A percentile compares a stretch with the other conserved stretches of the same genome.
These are phyloP conservation scores for Ambispora gerdemannii DNA, from an alignment of 192 early-diverging fungal genomes.

Conservation along the genomic window DNA sequence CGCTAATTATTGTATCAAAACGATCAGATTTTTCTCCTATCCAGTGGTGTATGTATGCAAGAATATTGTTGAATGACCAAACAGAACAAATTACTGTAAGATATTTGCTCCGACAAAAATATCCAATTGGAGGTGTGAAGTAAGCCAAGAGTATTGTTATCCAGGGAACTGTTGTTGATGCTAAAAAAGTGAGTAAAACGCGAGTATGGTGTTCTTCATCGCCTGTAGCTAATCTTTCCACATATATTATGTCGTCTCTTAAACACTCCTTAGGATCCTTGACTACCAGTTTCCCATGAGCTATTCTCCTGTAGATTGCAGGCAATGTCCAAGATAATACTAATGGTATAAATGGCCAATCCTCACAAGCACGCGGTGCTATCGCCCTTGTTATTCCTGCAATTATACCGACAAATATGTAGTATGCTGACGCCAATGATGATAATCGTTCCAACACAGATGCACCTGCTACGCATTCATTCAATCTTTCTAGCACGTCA, in stretches of 20 bases:
- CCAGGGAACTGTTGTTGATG: too few relatives aligned
- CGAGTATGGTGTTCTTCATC: not conserved
- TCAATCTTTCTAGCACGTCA: not conserved
- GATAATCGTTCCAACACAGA: conserved; percentile 10
- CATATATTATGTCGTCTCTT: not conserved
- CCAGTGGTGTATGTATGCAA: not conserved
- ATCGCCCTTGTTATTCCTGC: not conserved
- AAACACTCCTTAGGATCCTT: not conserved
- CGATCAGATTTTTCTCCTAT: not conserved
- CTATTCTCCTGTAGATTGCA: too few relatives aligned
- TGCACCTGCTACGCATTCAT: not conserved
- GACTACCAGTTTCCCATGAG: not conserved
- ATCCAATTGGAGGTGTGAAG: not conserved
- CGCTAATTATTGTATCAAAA: too few relatives aligned
- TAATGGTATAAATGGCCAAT: too few relatives aligned
- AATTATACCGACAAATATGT: not conserved
- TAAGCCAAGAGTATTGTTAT: conserved; percentile 17
- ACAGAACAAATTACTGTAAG: too few relatives aligned
- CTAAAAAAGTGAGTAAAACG: not conserved
- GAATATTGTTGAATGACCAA: conserved; percentile 13
- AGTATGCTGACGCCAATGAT: too few relatives aligned
- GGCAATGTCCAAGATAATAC: too few relatives aligned
- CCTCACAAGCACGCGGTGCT: not conserved
- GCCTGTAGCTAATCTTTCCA: not conserved
- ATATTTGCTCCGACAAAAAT: too few relatives aligned